These are phyloP conservation scores for Vigna nakashimae DNA, from an alignment of 306 rosid species.

Conservation along the genomic window DNA sequence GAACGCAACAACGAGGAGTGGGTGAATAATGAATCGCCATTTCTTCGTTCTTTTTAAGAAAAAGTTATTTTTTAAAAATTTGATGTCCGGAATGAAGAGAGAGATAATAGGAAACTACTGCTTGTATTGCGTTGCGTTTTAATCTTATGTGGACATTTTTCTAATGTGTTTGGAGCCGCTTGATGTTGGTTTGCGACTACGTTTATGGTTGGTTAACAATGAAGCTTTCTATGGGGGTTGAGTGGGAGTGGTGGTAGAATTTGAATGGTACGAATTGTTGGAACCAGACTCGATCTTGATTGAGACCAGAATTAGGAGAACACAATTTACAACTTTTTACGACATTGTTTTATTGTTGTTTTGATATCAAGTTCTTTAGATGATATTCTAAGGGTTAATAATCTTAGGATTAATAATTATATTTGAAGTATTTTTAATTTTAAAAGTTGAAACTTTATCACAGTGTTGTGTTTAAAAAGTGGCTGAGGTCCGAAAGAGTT, in stretches of 20 bases:
- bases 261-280: neutral
- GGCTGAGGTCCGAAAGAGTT: too few relatives aligned
- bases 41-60: neutral
- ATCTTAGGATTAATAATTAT: too few relatives aligned
- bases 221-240: neutral
- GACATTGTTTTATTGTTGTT: too few relatives aligned
- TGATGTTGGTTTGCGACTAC: neutral
- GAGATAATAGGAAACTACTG: neutral
- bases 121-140: too few relatives aligned
- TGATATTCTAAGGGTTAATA: too few relatives aligned
- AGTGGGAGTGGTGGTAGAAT: neutral
- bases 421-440: too few relatives aligned
- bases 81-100: neutral
- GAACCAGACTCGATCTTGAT: neutral
- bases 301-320: neutral
- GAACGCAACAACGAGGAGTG: slow-evolving; percentile 50
- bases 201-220: neutral
- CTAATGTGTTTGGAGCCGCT: neutral
- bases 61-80: neutral
- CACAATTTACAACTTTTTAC: too few relatives aligned
- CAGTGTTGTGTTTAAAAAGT: too few relatives aligned
- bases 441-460: too few relatives aligned
- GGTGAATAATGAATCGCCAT: slow-evolving; percentile 64
- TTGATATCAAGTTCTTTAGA: too few relatives aligned
- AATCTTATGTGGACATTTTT: neutral